Evolutionary conservation across 179 eudicot species (phyloP), one percentile per base, ranked within the genome.

Genomic region (Carnegiea gigantea): DNA sequence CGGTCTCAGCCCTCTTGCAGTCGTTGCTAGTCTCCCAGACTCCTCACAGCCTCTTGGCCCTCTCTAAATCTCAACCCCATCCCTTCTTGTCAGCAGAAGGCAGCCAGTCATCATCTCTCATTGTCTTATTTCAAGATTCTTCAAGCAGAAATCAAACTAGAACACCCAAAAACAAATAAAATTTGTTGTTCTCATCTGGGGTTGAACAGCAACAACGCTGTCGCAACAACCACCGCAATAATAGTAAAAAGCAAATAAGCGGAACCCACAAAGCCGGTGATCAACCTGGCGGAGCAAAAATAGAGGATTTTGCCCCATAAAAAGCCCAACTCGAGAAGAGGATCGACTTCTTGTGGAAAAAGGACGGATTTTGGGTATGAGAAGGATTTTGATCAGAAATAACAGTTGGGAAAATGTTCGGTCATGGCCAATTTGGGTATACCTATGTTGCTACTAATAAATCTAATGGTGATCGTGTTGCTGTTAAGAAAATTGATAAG

Each of bases 381-480:
- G 21, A 96, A 92, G 75, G 93, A 94, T 73, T 96, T 96, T 83
- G 92, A 94, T 67, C 60, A 72, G 73, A 84, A 83, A 30, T 96
- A 92, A 44, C 87, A 8, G 91, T 90, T 86, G 99, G 99, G 82
- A 96, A 92, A 84, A 88, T 96, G 85, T 88, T 96, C 86, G 99
- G 99, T 4, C 99, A 94, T 86, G 98, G 99, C 2, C 99, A 96
- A 87, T 94, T 96, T 92, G 99, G 99, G 48, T 94, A 92, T 83
- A 96, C 99, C 2, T 96, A 94, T 83, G 95, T 91, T 80, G 99
- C 98, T 3, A 91, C 92, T 60, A 89, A 96, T 86, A 89, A 87
- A 84, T 83, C 84, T 75, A 90, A 84, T 78, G 95, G 91, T 23
- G 91, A 94, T 88, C 98, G 94, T 82, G 97, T 96, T 82, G 99